Percentiles rank a stretch among this genome's conserved stretches.
These are phyloP conservation scores for Neurospora sp. DNA, from an alignment of 495 filamentous ascomycete species.

Conservation along the genomic window DNA sequence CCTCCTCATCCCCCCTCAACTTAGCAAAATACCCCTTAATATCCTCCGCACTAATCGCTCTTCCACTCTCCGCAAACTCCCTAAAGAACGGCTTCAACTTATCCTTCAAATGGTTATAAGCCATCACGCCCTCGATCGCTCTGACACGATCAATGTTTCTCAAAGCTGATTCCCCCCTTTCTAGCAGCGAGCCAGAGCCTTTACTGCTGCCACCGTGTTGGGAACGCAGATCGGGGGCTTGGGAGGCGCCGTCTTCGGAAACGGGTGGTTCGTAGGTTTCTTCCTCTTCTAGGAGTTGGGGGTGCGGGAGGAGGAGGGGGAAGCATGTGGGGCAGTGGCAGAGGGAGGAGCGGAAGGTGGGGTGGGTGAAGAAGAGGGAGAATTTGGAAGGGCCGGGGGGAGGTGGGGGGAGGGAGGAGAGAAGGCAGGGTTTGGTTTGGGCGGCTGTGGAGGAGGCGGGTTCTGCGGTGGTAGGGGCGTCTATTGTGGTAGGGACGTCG, in stretches of 20 bases:
- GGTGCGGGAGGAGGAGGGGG: slow-evolving; percentile 55
- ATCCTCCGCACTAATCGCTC: slow-evolving; percentile 78
- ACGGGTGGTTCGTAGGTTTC: slow-evolving; percentile 83
- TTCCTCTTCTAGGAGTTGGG: slow-evolving; percentile 85
- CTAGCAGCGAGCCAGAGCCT: slow-evolving; percentile 62
- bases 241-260: slow-evolving; percentile 32
- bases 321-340: slow-evolving; percentile 78
- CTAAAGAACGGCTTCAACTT: slow-evolving; percentile 86
- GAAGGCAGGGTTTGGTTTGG: slow-evolving; percentile 26
- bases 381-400: slow-evolving; percentile 39
- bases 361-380: slow-evolving; percentile 66
- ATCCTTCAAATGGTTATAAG: slow-evolving; percentile 89
- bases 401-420: slow-evolving; percentile 42
- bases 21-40: slow-evolving; percentile 94
- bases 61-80: slow-evolving; percentile 84
- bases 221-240: background rate
- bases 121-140: slow-evolving; percentile 95
- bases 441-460: background rate
- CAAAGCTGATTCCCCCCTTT: slow-evolving; percentile 82
- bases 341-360: slow-evolving; percentile 60
- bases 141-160: slow-evolving; percentile 82
- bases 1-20: slow-evolving; percentile 72
- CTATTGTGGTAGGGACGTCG: no score
- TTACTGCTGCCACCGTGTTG: slow-evolving; percentile 4
- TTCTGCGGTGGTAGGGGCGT: background rate